Conservation (phyloP, 176 grass and related monocot genomes). For the Rhipidocladum racemiflorum region DNA sequence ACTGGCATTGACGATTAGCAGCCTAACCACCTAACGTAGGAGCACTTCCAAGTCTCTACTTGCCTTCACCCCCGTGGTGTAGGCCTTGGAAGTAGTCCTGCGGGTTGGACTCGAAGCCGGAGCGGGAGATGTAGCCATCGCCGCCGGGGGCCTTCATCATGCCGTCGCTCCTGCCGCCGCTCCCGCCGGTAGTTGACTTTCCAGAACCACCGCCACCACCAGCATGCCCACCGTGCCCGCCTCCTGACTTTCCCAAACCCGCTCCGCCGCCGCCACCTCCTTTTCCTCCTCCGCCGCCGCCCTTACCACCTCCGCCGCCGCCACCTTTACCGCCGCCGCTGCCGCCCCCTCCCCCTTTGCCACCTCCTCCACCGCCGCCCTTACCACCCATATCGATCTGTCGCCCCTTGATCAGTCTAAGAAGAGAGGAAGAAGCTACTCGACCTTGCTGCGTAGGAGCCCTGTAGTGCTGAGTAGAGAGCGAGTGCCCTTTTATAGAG, state of each 20-base stretch:
- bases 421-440: too few species aligned
- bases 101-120: constrained; percentile 30
- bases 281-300: not conserved
- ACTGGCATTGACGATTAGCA: not conserved
- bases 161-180: not conserved
- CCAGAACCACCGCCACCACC: not conserved
- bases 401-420: not conserved
- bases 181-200: not conserved
- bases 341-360: not conserved
- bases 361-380: not conserved
- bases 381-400: not conserved
- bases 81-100: constrained; percentile 34
- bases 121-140: constrained; percentile 10
- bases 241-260: not conserved
- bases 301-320: not conserved
- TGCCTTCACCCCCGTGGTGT: not conserved
- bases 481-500: not conserved
- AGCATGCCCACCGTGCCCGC: not conserved
- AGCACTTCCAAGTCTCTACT: not conserved
- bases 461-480: not conserved
- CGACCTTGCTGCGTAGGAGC: not conserved
- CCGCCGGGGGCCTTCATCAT: constrained; percentile 28
- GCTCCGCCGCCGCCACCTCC: not conserved
- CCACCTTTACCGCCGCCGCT: not conserved
- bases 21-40: too few species aligned